A percentile compares a stretch with the other conserved stretches of the same genome.
These are phyloP conservation scores for Lathyrus sativus DNA, from an alignment of 306 rosid genomes.

Conservation along the genomic window DNA sequence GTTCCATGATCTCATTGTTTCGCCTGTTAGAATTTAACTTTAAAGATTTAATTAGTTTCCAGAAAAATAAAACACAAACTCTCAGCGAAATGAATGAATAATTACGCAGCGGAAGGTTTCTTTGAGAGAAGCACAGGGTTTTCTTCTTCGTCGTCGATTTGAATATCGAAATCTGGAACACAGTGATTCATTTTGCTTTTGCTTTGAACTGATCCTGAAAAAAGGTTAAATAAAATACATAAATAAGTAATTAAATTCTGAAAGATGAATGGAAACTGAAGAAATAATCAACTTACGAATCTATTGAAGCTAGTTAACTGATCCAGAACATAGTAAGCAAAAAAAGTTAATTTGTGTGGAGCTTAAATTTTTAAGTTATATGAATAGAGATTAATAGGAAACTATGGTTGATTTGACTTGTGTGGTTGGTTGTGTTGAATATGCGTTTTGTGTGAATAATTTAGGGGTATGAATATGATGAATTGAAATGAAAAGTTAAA, in stretches of 20 bases:
- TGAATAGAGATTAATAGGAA: not conserved
- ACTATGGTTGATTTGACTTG: conserved; percentile 14
- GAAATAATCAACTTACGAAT: conserved; percentile 4
- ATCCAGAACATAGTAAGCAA: not conserved
- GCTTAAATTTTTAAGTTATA: not conserved
- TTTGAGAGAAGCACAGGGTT: conserved; percentile 45
- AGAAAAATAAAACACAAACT: no score
- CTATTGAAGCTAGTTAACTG: not conserved
- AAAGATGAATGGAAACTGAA: not conserved
- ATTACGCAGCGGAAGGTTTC: conserved; percentile 44
- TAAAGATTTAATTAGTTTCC: no score
- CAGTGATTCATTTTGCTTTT: conserved; percentile 58
- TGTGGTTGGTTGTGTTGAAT: conserved; percentile 20
- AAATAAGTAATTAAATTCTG: not conserved
- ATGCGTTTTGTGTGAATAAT: not conserved
- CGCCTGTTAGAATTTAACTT: conserved; percentile 45
- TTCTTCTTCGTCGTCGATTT: conserved; percentile 49
- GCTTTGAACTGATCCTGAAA: not conserved
- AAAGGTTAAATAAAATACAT: not conserved
- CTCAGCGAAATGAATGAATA: not conserved
- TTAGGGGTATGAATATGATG: not conserved
- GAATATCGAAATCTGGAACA: conserved; percentile 71
- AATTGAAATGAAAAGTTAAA: not conserved
- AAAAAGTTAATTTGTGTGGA: conserved; percentile 9
- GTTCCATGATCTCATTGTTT: conserved; percentile 67